Percentiles rank a stretch among this genome's conserved stretches.
Conservation (phyloP, 305 asterid species). For the Fraxinus ornus region DNA sequence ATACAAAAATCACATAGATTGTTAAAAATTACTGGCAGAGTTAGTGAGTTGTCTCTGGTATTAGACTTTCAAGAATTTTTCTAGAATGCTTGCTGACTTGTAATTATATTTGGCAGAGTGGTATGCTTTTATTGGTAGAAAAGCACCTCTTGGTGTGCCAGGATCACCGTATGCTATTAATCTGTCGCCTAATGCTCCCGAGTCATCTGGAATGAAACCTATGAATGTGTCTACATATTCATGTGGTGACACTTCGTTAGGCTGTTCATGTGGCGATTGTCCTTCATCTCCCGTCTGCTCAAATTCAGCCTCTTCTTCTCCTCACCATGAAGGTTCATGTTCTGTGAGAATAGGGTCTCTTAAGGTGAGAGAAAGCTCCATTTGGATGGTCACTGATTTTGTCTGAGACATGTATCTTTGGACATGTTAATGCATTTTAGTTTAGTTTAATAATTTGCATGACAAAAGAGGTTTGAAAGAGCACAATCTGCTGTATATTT, state of each 20-base stretch:
- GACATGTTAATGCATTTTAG: neutral
- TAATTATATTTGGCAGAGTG: conserved; percentile 64
- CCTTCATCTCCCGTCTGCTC: conserved; percentile 80
- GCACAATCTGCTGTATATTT: neutral
- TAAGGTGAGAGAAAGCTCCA: conserved; percentile 51
- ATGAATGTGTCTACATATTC: conserved; percentile 87
- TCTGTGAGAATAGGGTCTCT: conserved; percentile 78
- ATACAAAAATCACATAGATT: neutral
- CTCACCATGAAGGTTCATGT: conserved; percentile 71
- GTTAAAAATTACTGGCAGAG: neutral
- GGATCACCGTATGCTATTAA: conserved; percentile 95
- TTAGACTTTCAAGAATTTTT: neutral
- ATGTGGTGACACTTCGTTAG: conserved; percentile 88
- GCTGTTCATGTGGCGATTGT: conserved; percentile 99
- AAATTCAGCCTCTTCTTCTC: conserved; percentile 55
- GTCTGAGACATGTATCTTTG: conserved; percentile 1
- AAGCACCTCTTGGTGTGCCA: conserved; percentile 66
- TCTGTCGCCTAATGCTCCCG: conserved; percentile 64
- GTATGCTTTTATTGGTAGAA: conserved; percentile 84
- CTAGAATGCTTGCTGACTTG: conserved; percentile 16
- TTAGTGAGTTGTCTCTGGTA: neutral
- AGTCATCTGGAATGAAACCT: conserved; percentile 76
- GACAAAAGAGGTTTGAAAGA: neutral
- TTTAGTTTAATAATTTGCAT: neutral
- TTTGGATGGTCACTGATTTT: conserved; percentile 10